These are phyloP conservation scores for Cladobotryum mycophilum DNA, from an alignment of 2,329 filamentous ascomycete genomes.

Conservation along the genomic window DNA sequence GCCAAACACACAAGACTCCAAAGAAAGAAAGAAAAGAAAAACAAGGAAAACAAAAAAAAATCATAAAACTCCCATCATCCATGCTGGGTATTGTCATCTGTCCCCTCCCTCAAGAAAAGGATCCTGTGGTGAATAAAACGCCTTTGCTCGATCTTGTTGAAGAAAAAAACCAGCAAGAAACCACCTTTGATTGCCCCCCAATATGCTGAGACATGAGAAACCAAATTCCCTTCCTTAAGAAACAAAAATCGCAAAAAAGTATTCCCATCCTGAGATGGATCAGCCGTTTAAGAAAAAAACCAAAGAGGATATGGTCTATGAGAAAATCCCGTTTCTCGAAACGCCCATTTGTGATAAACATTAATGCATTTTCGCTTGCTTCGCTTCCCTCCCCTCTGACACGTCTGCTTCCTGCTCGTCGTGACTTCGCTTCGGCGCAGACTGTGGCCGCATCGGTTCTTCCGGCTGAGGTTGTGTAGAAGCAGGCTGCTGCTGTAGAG, in stretches of 20 bases:
- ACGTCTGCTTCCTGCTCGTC: neutral
- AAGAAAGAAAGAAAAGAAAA: neutral
- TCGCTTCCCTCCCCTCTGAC: neutral
- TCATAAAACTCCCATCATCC: neutral
- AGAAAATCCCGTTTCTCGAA: no score
- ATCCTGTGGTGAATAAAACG: no score
- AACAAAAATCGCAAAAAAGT: no score
- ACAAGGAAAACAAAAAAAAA: neutral
- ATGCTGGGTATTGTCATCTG: conserved; percentile 1
- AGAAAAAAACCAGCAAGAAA: no score
- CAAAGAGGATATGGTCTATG: no score
- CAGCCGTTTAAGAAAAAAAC: no score
- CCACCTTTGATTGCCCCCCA: no score
- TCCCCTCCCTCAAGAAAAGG: neutral
- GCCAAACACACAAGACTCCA: no score
- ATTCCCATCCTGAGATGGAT: no score
- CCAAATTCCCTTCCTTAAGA: no score
- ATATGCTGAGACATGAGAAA: no score
- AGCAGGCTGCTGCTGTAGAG: neutral
- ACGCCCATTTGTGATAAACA: neutral
- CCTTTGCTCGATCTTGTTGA: no score
- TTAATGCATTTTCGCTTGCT: conserved; percentile 3
- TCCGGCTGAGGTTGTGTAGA: neutral
- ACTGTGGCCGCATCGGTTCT: neutral
- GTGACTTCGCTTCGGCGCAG: conserved; percentile 5